These are phyloP conservation scores for Linnemannia hyalina DNA, from an alignment of 192 early-diverging fungal species.

Conservation along the genomic window DNA sequence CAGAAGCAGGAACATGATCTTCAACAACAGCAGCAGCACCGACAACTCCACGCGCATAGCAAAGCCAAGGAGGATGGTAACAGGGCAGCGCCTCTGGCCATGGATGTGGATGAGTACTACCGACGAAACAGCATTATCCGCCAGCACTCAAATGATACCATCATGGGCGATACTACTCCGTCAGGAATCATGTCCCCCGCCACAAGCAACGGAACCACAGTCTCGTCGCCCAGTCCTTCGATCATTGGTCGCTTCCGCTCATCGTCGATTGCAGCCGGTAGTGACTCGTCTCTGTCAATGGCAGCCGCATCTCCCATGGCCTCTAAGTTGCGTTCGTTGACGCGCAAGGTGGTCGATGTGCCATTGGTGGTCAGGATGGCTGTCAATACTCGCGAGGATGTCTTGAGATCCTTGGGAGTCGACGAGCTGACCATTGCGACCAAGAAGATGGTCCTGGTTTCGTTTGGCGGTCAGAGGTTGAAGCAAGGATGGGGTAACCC, in stretches of 20 bases:
- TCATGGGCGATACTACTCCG: constrained; percentile 37
- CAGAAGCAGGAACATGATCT: constrained; percentile 17
- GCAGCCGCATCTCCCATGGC: constrained; percentile 24
- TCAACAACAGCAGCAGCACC: not conserved
- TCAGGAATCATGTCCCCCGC: constrained; percentile 36
- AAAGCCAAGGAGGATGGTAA: not conserved
- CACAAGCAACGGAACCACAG: constrained; percentile 22
- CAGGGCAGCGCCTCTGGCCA: not conserved
- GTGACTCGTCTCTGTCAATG: constrained; percentile 24
- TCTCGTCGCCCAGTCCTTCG: constrained; percentile 32
- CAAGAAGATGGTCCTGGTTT: constrained; percentile 63
- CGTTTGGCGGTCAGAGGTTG: constrained; percentile 66
- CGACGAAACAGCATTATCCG: not conserved
- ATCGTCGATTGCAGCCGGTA: constrained; percentile 13
- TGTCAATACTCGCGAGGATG: constrained; percentile 53
- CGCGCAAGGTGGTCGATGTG: constrained; percentile 63
- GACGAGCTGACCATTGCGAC: constrained; percentile 57
- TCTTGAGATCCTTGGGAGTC: constrained; percentile 59
- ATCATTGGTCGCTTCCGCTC: constrained; percentile 8
- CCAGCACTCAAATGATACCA: constrained; percentile 24
- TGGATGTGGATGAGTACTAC: not conserved
- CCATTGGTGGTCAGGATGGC: constrained; percentile 66
- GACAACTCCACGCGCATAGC: not conserved
- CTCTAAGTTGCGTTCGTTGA: constrained; percentile 1
- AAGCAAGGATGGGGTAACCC: constrained; percentile 61